Conservation (phyloP, 2,329 filamentous ascomycete genomes). For the Pseudocercospora fuligena region DNA sequence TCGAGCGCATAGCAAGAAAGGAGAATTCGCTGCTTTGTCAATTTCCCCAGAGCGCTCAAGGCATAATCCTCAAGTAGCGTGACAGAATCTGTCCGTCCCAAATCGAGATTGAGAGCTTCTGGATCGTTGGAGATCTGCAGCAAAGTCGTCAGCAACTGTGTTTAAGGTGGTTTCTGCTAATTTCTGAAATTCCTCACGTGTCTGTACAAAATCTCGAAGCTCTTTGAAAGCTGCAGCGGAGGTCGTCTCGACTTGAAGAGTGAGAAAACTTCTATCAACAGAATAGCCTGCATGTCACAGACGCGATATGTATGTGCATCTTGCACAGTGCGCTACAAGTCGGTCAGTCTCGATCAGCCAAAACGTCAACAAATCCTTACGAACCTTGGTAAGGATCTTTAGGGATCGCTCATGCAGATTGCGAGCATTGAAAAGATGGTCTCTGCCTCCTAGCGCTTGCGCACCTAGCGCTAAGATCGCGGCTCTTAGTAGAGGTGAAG, state of each 20-base stretch:
- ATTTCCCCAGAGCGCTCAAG: background rate
- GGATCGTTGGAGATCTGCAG: slow-evolving; percentile 17
- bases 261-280: slow-evolving; percentile 50
- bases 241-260: slow-evolving; percentile 49
- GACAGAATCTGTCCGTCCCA: background rate
- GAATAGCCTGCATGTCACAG: slow-evolving; percentile 51
- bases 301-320: slow-evolving; percentile 33
- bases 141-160: background rate
- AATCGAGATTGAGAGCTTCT: slow-evolving; percentile 7
- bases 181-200: background rate
- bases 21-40: slow-evolving; percentile 41
- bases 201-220: slow-evolving; percentile 45
- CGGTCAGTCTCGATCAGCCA: background rate
- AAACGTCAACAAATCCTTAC: background rate
- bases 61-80: background rate
- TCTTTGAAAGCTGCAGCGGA: slow-evolving; percentile 42
- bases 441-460: slow-evolving; percentile 42
- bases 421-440: slow-evolving; percentile 43
- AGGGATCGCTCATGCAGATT: slow-evolving; percentile 49
- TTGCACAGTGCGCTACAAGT: slow-evolving; percentile 27
- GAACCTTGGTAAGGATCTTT: slow-evolving; percentile 44
- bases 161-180: background rate
- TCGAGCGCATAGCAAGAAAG: slow-evolving; percentile 50
- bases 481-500: slow-evolving; percentile 51
- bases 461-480: slow-evolving; percentile 52